Percentiles rank a stretch among this genome's conserved stretches.
Conservation (phyloP, 495 filamentous ascomycete species). For the Xylaria flabelliformis region DNA sequence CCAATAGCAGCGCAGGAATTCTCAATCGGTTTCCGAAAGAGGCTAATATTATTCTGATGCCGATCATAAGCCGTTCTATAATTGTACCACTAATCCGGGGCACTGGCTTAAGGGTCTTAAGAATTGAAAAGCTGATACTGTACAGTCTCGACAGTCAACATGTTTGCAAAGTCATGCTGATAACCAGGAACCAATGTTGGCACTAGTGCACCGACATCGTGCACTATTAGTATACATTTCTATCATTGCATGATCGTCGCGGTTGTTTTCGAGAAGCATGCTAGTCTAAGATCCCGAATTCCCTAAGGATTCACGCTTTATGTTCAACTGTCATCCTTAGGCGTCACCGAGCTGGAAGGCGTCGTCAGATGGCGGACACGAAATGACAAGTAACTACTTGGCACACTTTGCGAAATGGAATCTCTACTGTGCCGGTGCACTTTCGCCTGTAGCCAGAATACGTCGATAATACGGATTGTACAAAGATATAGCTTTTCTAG, state of each 20-base stretch:
- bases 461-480: not conserved
- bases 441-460: not conserved
- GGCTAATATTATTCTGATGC: constrained; percentile 18
- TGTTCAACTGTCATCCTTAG: constrained; percentile 7
- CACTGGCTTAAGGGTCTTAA: constrained; percentile 15
- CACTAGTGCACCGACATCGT: not conserved
- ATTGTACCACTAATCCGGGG: constrained; percentile 24
- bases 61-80: constrained; percentile 25
- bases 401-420: not conserved
- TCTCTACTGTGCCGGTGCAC: not conserved
- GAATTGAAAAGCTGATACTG: not conserved
- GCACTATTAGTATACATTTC: constrained; percentile 2
- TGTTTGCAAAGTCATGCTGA: not conserved
- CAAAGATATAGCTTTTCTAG: not conserved
- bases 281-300: constrained; percentile 9
- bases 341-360: not conserved
- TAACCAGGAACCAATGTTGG: not conserved
- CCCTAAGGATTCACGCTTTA: constrained; percentile 19
- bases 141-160: not conserved
- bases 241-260: not conserved
- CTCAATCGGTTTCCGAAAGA: constrained; percentile 17
- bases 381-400: not conserved
- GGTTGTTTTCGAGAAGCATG: constrained; percentile 7
- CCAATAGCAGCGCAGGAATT: not conserved
- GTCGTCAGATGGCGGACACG: constrained; percentile 11